Base-by-base conservation (phyloP, 768 basidiomycete species). In the Lactarius indigo region DNA sequence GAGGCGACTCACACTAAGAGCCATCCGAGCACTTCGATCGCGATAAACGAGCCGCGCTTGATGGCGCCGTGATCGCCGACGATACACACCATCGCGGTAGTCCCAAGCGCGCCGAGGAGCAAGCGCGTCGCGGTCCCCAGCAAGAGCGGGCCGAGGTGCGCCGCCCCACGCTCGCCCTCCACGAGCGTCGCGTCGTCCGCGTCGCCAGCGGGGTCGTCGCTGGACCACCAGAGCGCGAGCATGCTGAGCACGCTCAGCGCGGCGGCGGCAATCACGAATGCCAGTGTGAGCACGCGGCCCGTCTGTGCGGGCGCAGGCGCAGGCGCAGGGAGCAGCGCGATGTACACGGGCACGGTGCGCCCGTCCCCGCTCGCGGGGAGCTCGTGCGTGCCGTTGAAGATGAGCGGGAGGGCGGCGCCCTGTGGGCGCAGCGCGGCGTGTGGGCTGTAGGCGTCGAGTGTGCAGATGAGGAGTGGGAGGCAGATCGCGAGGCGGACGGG, bases 401-500 rank as follows among this genome's bases (percentile, higher is more conserved):
- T 15, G 39, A 60, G 39, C 1, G 65, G 68, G 13, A 39, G 35
- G 0, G 58, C n/a, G 0, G 58, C n/a, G 5, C 60, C 57, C 7
- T 57, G 47, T 20, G 66, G 66, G 37, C 33, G 37, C 12, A 58
- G 61, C 2, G 66, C 56, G 8, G 55, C 58, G 28, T 28, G 57
- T 2, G 61, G 57, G 56, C 44, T 64, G 55, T 69, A 69, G 23
- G 66, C 66, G 30, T 68, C 47, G 39, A 69, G 44, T 9, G 59
- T 68, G 59, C 62, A 69, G 39, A 69, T 64, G 37, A 69, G 69
- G 5, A 68, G 66, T 7, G 69, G 69, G 26, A 69, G 58, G 52
- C 69, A 68, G 39, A 69, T 50, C 5, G 69, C 69, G 33, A 69
- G 61, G 55, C 69, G 69, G 44, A 69, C 17, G 31, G 69, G 69